Percentiles rank a stretch among this genome's conserved stretches.
Evolutionary conservation across 139 green algal species (phyloP).

Genomic region (Asterochloris sp.): DNA sequence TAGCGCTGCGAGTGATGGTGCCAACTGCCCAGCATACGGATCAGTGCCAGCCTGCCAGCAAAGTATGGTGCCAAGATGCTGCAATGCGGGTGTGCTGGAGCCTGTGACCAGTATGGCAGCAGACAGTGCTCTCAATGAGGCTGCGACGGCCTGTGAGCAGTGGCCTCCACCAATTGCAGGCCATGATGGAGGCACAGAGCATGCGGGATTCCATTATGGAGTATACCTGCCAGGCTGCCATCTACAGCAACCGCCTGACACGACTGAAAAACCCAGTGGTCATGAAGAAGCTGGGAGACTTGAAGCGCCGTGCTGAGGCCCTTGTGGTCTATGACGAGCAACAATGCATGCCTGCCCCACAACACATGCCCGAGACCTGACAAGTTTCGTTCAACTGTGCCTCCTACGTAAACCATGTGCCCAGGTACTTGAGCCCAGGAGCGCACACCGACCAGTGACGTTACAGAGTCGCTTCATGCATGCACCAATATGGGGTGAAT

Average conservation of each 20-base stretch:
- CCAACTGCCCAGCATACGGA: no score
- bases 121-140: not conserved
- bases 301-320: conserved; percentile 19
- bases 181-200: conserved; percentile 30
- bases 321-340: conserved; percentile 2
- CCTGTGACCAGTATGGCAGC: not conserved
- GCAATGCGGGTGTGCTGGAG: no score
- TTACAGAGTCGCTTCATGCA: no score
- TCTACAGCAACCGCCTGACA: conserved; percentile 36
- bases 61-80: no score
- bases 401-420: no score
- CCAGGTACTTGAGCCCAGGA: no score
- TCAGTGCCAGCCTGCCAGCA: no score
- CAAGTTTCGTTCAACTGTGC: no score
- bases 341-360: not conserved
- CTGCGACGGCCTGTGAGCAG: not conserved
- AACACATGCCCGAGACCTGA: no score
- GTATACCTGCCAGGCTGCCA: conserved; percentile 24
- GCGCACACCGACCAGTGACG: no score
- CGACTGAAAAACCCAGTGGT: conserved; percentile 40
- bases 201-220: conserved; percentile 33
- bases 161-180: conserved; percentile 15
- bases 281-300: conserved; percentile 21
- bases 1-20: no score
- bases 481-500: no score